Conservation (phyloP, 805 yeast species). For the Groenewaldozyma tartarivorans region DNA sequence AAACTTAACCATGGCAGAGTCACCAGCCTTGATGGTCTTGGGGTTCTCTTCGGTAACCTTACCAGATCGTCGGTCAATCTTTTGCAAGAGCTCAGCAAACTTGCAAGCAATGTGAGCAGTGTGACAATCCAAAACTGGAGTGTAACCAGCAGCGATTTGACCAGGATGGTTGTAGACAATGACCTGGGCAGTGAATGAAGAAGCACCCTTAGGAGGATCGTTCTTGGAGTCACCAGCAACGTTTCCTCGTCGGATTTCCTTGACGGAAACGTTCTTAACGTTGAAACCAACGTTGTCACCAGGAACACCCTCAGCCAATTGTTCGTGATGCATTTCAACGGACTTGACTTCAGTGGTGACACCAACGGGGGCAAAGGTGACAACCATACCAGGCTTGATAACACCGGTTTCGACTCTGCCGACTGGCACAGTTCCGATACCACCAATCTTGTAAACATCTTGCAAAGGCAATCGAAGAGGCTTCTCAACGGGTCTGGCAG, state of each 20-base stretch:
- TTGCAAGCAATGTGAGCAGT: conserved; percentile 90
- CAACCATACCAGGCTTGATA: conserved; percentile 87
- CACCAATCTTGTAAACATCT: conserved; percentile 91
- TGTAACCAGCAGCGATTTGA: conserved; percentile 84
- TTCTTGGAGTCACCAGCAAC: conserved; percentile 84
- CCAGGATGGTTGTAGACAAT: conserved; percentile 88
- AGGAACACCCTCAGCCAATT: conserved; percentile 68
- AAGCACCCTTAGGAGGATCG: conserved; percentile 77
- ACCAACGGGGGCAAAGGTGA: conserved; percentile 83
- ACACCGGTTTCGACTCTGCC: conserved; percentile 92
- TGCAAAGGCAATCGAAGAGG: conserved; percentile 84
- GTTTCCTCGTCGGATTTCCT: conserved; percentile 90
- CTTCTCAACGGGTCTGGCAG: conserved; percentile 73
- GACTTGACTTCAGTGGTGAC: conserved; percentile 86
- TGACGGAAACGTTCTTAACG: conserved; percentile 82
- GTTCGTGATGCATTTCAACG: conserved; percentile 83
- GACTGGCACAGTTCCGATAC: conserved; percentile 86
- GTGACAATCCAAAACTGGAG: conserved; percentile 89
- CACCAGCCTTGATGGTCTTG: conserved; percentile 92
- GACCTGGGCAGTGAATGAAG: conserved; percentile 77
- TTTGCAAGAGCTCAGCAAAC: conserved; percentile 67
- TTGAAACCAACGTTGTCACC: conserved; percentile 91
- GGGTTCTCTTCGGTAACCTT: conserved; percentile 83
- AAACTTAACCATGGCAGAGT: conserved; percentile 88
- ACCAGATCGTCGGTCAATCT: conserved; percentile 91